Evolutionary conservation across 1,284 basidiomycete genomes (phyloP).

Genomic region (Apiotrichum sp.): DNA sequence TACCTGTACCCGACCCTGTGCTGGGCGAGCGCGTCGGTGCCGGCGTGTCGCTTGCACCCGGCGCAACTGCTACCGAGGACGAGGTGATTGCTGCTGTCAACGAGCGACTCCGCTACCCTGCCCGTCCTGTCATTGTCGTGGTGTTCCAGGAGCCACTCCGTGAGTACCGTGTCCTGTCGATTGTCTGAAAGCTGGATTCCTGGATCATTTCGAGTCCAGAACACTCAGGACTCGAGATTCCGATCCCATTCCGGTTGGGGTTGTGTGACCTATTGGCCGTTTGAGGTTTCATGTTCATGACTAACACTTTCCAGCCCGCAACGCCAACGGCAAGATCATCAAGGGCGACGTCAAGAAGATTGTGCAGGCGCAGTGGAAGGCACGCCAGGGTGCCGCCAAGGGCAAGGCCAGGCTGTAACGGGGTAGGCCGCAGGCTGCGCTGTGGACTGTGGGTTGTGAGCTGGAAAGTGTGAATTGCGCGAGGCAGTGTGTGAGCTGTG

Average conservation of each 20-base stretch:
- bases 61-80: slow-evolving; percentile 2
- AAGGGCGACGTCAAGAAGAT: slow-evolving; percentile 15
- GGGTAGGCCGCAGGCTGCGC: too few species aligned
- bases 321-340: slow-evolving; percentile 18
- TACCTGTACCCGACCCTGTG: slow-evolving; percentile 31
- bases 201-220: too few species aligned
- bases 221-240: too few species aligned
- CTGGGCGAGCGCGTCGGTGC: slow-evolving; percentile 41
- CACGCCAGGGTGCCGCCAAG: not conserved
- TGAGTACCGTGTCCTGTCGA: slow-evolving; percentile 3
- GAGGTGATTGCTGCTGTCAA: slow-evolving; percentile 7
- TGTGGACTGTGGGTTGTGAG: too few species aligned
- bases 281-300: too few species aligned
- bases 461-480: too few species aligned
- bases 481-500: too few species aligned
- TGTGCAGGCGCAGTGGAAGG: slow-evolving; percentile 4
- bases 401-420: slow-evolving; percentile 5
- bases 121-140: slow-evolving; percentile 12
- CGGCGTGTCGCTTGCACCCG: slow-evolving; percentile 24
- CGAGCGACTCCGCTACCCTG: slow-evolving; percentile 10
- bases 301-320: slow-evolving; percentile 8
- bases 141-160: slow-evolving; percentile 8
- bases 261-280: too few species aligned
- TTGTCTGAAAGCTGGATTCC: too few species aligned
- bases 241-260: too few species aligned